A percentile compares a stretch with the other conserved stretches of the same genome.
These are phyloP conservation scores for Boechera retrofracta DNA, from an alignment of 345 rosid genomes.

Conservation along the genomic window DNA sequence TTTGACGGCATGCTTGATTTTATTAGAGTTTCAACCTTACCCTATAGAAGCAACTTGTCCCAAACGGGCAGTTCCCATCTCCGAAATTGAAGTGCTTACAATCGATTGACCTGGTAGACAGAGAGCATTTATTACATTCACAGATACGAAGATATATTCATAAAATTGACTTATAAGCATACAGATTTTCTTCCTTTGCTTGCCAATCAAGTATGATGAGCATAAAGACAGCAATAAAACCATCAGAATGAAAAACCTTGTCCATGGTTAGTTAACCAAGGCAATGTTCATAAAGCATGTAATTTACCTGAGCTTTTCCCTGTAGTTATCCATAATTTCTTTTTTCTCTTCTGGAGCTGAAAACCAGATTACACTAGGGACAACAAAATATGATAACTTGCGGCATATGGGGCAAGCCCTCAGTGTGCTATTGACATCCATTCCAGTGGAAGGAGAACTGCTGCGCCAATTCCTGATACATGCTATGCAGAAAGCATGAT, in stretches of 20 bases:
- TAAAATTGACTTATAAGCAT: background rate
- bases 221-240: slow-evolving; percentile 13
- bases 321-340: slow-evolving; percentile 82
- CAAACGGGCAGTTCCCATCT: slow-evolving; percentile 92
- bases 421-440: slow-evolving; percentile 78
- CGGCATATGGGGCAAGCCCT: slow-evolving; percentile 96
- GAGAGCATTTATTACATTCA: slow-evolving; percentile 17
- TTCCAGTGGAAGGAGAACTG: slow-evolving; percentile 81
- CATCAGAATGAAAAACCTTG: slow-evolving; percentile 6
- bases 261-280: background rate
- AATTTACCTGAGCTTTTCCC: slow-evolving; percentile 78
- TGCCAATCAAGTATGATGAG: slow-evolving; percentile 16
- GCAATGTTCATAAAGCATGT: slow-evolving; percentile 11
- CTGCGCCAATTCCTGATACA: slow-evolving; percentile 93
- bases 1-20: slow-evolving; percentile 5
- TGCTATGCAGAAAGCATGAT: slow-evolving; percentile 92
- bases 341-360: slow-evolving; percentile 77
- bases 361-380: slow-evolving; percentile 96
- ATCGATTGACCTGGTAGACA: slow-evolving; percentile 69
- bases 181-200: background rate
- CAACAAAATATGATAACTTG: slow-evolving; percentile 90
- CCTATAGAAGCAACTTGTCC: slow-evolving; percentile 97
- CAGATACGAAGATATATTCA: slow-evolving; percentile 5
- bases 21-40: slow-evolving; percentile 46
- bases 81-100: slow-evolving; percentile 95